A percentile compares a stretch with the other conserved stretches of the same genome.
Conservation (phyloP, 371 early-diverging fungal genomes). For the Conidiobolus coronatus region DNA sequence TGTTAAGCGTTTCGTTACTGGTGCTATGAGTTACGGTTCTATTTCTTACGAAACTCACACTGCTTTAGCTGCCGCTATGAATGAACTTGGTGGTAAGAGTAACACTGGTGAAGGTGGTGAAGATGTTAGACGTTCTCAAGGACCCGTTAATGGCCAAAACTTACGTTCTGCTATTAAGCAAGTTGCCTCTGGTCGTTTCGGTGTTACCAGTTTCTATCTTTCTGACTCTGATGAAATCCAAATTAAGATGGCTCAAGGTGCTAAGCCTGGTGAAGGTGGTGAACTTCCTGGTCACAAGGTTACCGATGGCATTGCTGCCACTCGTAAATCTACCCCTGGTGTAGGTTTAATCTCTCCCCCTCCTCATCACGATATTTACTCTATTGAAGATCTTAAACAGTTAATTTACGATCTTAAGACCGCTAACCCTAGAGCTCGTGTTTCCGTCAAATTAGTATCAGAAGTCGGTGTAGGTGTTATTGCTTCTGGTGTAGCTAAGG, state of each 20-base stretch:
- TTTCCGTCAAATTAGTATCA: constrained; percentile 89
- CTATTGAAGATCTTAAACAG: constrained; percentile 91
- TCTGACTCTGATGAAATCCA: constrained; percentile 87
- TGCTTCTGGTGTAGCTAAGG: constrained; percentile 92
- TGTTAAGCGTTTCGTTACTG: constrained; percentile 89
- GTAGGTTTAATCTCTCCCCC: constrained; percentile 90
- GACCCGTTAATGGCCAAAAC: constrained; percentile 28
- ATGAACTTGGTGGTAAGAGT: constrained; percentile 80
- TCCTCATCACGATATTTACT: constrained; percentile 95
- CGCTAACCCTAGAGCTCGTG: constrained; percentile 69
- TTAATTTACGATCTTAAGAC: constrained; percentile 91
- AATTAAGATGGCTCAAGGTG: constrained; percentile 98
- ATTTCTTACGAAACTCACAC: constrained; percentile 87
- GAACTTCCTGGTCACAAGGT: constrained; percentile 70
- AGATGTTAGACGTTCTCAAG: constrained; percentile 57
- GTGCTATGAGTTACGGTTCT: constrained; percentile 97
- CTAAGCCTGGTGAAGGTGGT: constrained; percentile 94
- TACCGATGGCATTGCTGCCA: constrained; percentile 65
- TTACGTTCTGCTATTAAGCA: constrained; percentile 92
- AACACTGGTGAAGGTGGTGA: constrained; percentile 98
- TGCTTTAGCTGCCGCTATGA: constrained; percentile 85
- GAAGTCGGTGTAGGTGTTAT: constrained; percentile 93
- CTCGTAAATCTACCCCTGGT: constrained; percentile 86
- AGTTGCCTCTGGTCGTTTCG: constrained; percentile 92
- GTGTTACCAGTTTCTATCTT: constrained; percentile 83